Conservation (phyloP, 305 asterid species). For the Coffea humblotiana region DNA sequence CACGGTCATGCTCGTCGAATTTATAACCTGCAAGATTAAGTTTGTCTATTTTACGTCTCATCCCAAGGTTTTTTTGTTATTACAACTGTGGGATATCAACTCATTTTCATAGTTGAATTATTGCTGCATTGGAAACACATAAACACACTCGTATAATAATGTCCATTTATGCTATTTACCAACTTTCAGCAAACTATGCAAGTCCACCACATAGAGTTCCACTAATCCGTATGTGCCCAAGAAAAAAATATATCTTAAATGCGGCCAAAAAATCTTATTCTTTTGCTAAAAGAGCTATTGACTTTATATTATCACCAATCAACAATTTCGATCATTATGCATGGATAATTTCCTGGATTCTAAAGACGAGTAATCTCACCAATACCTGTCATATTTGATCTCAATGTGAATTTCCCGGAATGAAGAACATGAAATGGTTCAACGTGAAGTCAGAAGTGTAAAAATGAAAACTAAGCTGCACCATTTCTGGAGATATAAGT, state of each 20-base stretch:
- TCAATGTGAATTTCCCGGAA: not conserved
- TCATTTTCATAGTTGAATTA: constrained; percentile 12
- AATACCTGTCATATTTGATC: not conserved
- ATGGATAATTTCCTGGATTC: not conserved
- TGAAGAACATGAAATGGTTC: not conserved
- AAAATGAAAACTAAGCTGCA: not conserved
- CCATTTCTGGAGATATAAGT: not conserved
- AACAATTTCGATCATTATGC: not conserved
- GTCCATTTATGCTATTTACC: constrained; percentile 5
- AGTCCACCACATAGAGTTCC: not conserved
- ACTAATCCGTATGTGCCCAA: not conserved
- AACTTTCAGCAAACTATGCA: not conserved
- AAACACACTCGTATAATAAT: constrained; percentile 9
- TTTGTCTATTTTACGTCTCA: constrained; percentile 38
- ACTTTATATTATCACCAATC: not conserved
- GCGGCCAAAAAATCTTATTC: not conserved
- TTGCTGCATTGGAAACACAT: constrained; percentile 17
- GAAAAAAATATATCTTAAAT: not conserved
- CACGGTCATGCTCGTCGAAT: constrained; percentile 81
- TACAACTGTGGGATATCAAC: constrained; percentile 26
- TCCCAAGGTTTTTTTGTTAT: constrained; percentile 27
- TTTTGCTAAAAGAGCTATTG: not conserved
- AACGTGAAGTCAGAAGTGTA: not conserved
- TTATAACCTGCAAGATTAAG: constrained; percentile 81
- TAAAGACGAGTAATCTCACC: not conserved